Conservation (phyloP, 352 stramenopile genomes). For the Phytophthora niederhauseri region DNA sequence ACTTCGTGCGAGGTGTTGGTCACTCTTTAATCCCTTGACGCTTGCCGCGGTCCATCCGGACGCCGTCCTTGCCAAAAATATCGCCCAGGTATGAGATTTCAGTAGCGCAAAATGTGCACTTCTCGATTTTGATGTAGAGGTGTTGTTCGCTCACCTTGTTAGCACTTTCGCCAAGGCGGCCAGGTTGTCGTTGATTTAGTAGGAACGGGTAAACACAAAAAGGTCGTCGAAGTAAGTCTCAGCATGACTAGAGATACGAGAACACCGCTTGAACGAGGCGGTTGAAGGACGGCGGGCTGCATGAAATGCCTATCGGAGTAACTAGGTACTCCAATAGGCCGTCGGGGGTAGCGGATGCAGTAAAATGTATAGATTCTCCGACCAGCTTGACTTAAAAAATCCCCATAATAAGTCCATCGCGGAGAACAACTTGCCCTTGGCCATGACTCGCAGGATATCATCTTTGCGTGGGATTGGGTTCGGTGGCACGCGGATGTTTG, state of each 20-base stretch:
- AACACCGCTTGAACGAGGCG: constrained; percentile 2
- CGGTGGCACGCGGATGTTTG: not conserved
- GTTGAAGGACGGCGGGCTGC: constrained; percentile 3
- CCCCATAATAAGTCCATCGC: not conserved
- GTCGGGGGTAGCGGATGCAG: not conserved
- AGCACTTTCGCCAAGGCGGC: constrained; percentile 1
- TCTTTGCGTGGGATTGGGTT: constrained; percentile 2
- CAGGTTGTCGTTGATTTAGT: constrained; percentile 3
- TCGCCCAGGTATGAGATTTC: constrained; percentile 12
- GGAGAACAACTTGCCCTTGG: constrained; percentile 1
- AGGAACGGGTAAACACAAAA: constrained; percentile 2
- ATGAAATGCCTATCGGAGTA: not conserved
- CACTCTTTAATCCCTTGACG: constrained; percentile 14
- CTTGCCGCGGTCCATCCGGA: constrained; percentile 28
- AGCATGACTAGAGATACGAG: not conserved
- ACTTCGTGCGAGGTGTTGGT: constrained; percentile 15
- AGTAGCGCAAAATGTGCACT: constrained; percentile 13
- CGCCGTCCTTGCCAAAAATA: constrained; percentile 4
- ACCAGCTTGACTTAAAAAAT: constrained; percentile 2
- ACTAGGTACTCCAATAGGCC: not conserved
- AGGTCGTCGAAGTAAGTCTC: constrained; percentile 10
- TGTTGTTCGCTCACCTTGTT: constrained; percentile 2
- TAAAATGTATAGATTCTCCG: not conserved
- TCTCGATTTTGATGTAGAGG: constrained; percentile 9
- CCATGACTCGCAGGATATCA: not conserved